Evolutionary conservation across 805 yeast species (phyloP).

Genomic region (Diddensiella transvaalensis): DNA sequence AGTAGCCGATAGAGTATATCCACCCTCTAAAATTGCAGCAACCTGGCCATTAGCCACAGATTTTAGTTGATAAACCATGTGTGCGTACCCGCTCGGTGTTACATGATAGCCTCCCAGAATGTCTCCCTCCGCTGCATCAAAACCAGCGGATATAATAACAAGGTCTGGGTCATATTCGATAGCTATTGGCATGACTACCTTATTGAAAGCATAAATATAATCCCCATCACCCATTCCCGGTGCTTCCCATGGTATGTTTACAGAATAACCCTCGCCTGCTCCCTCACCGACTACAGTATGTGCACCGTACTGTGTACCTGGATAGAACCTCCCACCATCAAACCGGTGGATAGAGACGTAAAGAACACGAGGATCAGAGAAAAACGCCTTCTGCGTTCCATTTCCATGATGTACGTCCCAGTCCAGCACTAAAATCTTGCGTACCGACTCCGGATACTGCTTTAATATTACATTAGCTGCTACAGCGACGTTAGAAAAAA

Average conservation of each 20-base stretch:
- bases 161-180: slow-evolving; percentile 89
- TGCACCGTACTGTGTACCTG: slow-evolving; percentile 86
- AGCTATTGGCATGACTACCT: slow-evolving; percentile 82
- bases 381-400: slow-evolving; percentile 93
- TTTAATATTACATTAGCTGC: slow-evolving; percentile 85
- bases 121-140: slow-evolving; percentile 99
- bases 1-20: slow-evolving; percentile 88
- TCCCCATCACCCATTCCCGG: slow-evolving; percentile 96
- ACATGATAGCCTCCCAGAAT: slow-evolving; percentile 95
- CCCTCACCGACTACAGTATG: slow-evolving; percentile 81
- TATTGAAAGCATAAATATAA: slow-evolving; percentile 84
- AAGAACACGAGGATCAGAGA: slow-evolving; percentile 82
- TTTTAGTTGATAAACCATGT: slow-evolving; percentile 90
- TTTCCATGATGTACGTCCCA: slow-evolving; percentile 99
- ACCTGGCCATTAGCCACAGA: slow-evolving; percentile 83
- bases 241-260: slow-evolving; percentile 91
- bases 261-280: slow-evolving; percentile 77
- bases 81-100: slow-evolving; percentile 92
- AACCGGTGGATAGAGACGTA: slow-evolving; percentile 91
- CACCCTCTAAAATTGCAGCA: slow-evolving; percentile 93
- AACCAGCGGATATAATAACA: slow-evolving; percentile 90
- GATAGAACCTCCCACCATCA: slow-evolving; percentile 88
- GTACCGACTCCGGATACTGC: slow-evolving; percentile 81
- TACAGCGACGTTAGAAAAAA: slow-evolving; percentile 94
- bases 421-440: slow-evolving; percentile 78